phyloP scores from a whole-genome alignment of 192 early-diverging fungal species.

The Gaertneriomyces sp. region DNA sequence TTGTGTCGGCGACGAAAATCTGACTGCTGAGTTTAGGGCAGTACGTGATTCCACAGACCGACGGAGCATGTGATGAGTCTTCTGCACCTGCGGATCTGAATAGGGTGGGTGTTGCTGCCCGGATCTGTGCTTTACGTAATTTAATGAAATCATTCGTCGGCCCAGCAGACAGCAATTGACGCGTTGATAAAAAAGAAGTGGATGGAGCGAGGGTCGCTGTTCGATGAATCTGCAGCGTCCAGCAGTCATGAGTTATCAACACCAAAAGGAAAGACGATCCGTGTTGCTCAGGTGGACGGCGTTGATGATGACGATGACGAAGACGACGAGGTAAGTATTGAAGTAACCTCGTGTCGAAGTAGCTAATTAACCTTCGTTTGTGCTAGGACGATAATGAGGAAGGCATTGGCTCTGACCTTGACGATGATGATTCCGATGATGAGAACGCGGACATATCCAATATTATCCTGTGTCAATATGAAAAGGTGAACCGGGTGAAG shows the following conservation, averaged over 20 bases:
- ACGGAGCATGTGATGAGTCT: constrained; percentile 26
- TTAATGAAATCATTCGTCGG: no score
- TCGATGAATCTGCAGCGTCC: no score
- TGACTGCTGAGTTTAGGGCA: no score
- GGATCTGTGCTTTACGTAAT: not conserved
- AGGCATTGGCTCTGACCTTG: constrained; percentile 55
- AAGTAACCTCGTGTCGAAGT: not conserved
- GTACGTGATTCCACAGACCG: constrained; percentile 34
- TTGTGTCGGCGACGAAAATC: no score
- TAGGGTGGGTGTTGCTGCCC: not conserved
- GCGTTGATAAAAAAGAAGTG: constrained; percentile 25
- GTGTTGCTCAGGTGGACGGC: constrained; percentile 39
- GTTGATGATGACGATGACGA: constrained; percentile 47
- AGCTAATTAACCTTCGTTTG: not conserved
- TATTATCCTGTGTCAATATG: constrained; percentile 47
- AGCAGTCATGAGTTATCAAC: no score
- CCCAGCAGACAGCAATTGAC: not conserved
- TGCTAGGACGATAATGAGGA: constrained; percentile 33
- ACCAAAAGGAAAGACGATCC: not conserved
- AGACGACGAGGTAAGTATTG: constrained; percentile 39
- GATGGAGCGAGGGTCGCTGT: not conserved
- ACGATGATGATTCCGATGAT: constrained; percentile 46
- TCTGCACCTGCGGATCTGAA: no score
- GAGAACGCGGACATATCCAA: constrained; percentile 27
- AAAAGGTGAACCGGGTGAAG: constrained; percentile 81